Evolutionary conservation across 768 basidiomycete genomes (phyloP).

Genomic region (Tulasnella sp.): DNA sequence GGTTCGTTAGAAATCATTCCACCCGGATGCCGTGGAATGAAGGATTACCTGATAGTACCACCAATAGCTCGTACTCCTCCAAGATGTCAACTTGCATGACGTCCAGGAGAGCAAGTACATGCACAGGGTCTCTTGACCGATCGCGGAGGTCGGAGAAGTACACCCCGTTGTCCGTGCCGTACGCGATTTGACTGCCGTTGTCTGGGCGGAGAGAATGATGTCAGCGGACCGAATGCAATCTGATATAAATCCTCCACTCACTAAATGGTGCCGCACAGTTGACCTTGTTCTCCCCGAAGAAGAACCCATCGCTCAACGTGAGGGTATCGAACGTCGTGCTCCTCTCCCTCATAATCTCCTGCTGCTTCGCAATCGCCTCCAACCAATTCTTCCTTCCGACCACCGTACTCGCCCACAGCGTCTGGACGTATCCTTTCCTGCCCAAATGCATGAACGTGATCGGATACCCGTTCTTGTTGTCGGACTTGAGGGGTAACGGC

Average conservation of each 20-base stretch:
- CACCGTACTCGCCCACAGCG: constrained; percentile 81
- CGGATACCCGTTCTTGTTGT: constrained; percentile 74
- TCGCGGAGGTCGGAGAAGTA: constrained; percentile 85
- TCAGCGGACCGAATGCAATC: background rate
- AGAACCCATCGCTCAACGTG: constrained; percentile 79
- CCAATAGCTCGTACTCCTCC: constrained; percentile 88
- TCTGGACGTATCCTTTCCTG: constrained; percentile 80
- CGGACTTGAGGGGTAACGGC: constrained; percentile 10
- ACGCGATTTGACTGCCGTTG: constrained; percentile 74
- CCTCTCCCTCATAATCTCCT: constrained; percentile 69
- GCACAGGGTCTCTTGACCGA: constrained; percentile 65
- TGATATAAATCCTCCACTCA: constrained; percentile 34
- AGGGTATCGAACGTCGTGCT: constrained; percentile 80
- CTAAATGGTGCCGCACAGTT: constrained; percentile 85
- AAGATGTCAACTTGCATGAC: constrained; percentile 93
- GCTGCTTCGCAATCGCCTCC: constrained; percentile 82
- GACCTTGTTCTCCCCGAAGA: constrained; percentile 71
- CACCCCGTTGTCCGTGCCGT: constrained; percentile 96
- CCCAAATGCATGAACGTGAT: constrained; percentile 93
- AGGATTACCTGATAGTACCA: constrained; percentile 84
- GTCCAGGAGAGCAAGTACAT: constrained; percentile 78
- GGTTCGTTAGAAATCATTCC: background rate
- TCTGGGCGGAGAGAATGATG: constrained; percentile 34
- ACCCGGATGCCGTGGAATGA: background rate
- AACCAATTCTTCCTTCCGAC: constrained; percentile 88